Percentiles rank a stretch among this genome's conserved stretches.
Evolutionary conservation across 2,329 filamentous ascomycete genomes (phyloP).

Genomic region (Dothideomycetes sp.): DNA sequence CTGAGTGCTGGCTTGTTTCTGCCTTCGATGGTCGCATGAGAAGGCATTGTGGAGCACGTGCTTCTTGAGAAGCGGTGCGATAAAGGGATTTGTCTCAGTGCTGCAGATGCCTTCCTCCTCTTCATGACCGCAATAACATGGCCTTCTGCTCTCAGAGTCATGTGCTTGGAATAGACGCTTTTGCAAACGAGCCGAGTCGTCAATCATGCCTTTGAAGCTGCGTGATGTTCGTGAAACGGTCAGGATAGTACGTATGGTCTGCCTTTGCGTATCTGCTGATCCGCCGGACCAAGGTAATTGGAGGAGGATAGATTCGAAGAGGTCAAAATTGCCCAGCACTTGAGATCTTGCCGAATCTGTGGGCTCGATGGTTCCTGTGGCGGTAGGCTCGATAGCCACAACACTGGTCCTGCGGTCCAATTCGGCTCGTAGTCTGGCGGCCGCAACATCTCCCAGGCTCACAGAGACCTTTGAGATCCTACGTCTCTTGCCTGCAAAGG

Average conservation of each 20-base stretch:
- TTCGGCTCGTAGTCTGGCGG: conserved; percentile 5
- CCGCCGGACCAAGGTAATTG: conserved; percentile 8
- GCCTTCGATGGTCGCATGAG: conserved; percentile 8
- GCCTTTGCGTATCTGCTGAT: background rate
- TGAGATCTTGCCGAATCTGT: conserved; percentile 1
- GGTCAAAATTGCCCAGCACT: conserved; percentile 7
- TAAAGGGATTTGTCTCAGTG: conserved; percentile 8
- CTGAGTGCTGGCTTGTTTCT: background rate
- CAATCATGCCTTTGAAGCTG: conserved; percentile 13
- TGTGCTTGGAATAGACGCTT: conserved; percentile 9
- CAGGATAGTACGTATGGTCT: conserved; percentile 9
- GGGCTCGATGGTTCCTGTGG: background rate
- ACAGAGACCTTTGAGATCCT: conserved; percentile 10
- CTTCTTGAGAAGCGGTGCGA: conserved; percentile 4
- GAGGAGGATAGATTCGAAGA: conserved; percentile 7
- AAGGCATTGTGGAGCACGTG: conserved; percentile 11
- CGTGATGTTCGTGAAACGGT: conserved; percentile 5
- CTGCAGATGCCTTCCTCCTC: conserved; percentile 4
- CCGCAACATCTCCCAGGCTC: conserved; percentile 1
- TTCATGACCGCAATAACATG: conserved; percentile 3
- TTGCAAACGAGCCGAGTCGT: conserved; percentile 8
- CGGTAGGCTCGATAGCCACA: conserved; percentile 5
- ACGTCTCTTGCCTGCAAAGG: conserved; percentile 4
- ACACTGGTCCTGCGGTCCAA: conserved; percentile 10
- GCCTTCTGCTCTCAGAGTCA: conserved; percentile 7